Evolutionary conservation across 176 grass and related monocot species (phyloP), one percentile per base, ranked within the genome.

Genomic region (Oryza punctata): DNA sequence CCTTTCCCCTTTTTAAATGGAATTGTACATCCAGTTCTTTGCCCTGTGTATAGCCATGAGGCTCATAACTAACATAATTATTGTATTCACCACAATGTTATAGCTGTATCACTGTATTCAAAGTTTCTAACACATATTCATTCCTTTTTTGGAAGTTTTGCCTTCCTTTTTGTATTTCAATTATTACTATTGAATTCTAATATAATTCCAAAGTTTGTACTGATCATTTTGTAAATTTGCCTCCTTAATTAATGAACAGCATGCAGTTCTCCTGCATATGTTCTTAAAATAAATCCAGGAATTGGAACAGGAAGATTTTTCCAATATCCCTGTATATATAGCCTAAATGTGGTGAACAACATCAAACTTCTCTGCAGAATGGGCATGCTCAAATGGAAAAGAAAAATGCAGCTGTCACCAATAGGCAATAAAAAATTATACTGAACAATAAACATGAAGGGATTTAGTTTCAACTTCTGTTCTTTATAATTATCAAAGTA

Each of bases 41-140:
- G 15, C 54, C 19, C 66, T 83, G 86, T 85, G 89, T 57, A 93
- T 85, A 91, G 16, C 78, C 63, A 78, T 19, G 63, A 83, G 65
- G 45, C 43, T 33, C 52, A 76, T n/a, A 29, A 59, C 65, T 75
- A 69, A 80, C 80, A 57, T 64, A 63, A 25, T 70, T 29, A 50
- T 67, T 85, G 38, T 69, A 78, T 74, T 78, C 68, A 83, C 33
- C 57, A 72, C 68, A 74, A 75, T 38, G 73, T n/a, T 78, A 24
- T 12, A 75, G 23, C 63, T 86, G n/a, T 87, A 73, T 66, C 29
- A 63, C 10, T 83, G 60, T 69, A 63, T 27, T 77, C 32, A 79
- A 40, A 69, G 3, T 72, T 86, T 78, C 47, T 73, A 79, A 67
- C 61, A 74, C 35, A 32, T 74, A 49, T 47, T 70, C 60, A 49